phyloP scores from a whole-genome alignment of 2,329 filamentous ascomycete species.

The Leptographium radiaticola region DNA sequence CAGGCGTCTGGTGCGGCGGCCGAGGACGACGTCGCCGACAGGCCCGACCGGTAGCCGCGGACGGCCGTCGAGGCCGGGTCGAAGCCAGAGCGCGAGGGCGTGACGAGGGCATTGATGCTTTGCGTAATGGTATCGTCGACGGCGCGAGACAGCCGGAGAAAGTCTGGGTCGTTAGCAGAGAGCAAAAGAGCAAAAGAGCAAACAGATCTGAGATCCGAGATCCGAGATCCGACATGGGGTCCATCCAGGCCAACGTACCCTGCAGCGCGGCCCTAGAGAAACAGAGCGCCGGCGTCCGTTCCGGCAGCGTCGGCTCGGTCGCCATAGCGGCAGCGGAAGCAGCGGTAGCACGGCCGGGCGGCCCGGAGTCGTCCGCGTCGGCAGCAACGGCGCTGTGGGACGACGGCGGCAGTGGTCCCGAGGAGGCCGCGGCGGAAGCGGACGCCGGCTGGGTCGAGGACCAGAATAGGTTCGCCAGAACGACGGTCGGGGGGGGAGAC shows the following conservation, averaged over 20 bases:
- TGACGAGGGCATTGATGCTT: constrained; percentile 79
- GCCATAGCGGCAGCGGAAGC: constrained; percentile 12
- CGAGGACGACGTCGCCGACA: constrained; percentile 37
- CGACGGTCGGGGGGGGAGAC: background rate
- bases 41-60: constrained; percentile 37
- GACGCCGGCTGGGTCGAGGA: constrained; percentile 5
- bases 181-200: background rate
- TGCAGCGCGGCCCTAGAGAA: constrained; percentile 56
- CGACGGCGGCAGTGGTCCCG: background rate
- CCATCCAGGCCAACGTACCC: constrained; percentile 35
- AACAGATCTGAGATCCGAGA: no score
- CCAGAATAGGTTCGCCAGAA: constrained; percentile 10
- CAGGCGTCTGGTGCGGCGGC: constrained; percentile 51
- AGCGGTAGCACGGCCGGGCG: background rate
- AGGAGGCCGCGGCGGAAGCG: background rate
- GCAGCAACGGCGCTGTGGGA: background rate
- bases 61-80: constrained; percentile 65
- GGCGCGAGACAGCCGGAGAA: constrained; percentile 73
- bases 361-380: background rate
- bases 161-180: constrained; percentile 48
- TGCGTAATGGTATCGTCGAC: constrained; percentile 92
- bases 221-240: no score
- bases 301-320: constrained; percentile 23
- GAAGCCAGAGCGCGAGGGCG: constrained; percentile 59
- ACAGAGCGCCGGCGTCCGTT: constrained; percentile 62